These are phyloP conservation scores for Myrica gale DNA, from an alignment of 306 rosid genomes.

Conservation along the genomic window DNA sequence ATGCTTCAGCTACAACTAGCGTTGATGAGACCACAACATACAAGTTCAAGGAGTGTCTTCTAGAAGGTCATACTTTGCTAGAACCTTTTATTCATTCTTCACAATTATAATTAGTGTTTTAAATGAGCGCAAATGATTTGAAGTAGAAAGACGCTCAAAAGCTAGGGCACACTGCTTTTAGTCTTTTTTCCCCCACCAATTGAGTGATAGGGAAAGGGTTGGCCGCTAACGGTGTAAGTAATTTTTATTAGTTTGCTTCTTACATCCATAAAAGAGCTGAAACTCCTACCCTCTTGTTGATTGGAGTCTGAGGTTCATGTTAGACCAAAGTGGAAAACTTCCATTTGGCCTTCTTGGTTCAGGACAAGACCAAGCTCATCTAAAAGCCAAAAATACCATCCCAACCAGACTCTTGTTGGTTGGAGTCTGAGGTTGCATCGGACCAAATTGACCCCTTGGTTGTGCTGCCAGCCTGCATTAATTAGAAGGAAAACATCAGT, in stretches of 20 bases:
- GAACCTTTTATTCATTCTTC: slow-evolving; percentile 9
- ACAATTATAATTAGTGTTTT: slow-evolving; percentile 3
- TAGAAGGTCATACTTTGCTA: slow-evolving; percentile 49
- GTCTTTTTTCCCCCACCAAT: not conserved
- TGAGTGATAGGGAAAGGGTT: not conserved
- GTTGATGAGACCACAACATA: slow-evolving; percentile 35
- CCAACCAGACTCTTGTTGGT: not conserved
- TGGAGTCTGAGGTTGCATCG: not conserved
- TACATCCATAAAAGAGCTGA: not conserved
- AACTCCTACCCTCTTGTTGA: not conserved
- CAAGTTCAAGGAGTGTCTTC: slow-evolving; percentile 50
- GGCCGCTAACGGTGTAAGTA: not conserved
- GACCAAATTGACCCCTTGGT: not conserved
- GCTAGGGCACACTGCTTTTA: slow-evolving; percentile 7
- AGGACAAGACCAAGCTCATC: not conserved
- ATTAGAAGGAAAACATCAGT: not conserved
- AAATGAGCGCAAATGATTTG: slow-evolving; percentile 11
- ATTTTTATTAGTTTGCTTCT: not conserved
- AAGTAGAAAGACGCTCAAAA: slow-evolving; percentile 16
- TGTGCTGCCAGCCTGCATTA: not conserved
- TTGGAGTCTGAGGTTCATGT: too few species aligned
- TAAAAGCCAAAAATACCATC: not conserved
- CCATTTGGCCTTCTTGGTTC: not conserved
- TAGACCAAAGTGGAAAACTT: not conserved
- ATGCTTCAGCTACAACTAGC: slow-evolving; percentile 30